Evolutionary conservation across 441 rosid genomes (phyloP), one percentile per base, ranked within the genome.

Genomic region (Populus hybrid): DNA sequence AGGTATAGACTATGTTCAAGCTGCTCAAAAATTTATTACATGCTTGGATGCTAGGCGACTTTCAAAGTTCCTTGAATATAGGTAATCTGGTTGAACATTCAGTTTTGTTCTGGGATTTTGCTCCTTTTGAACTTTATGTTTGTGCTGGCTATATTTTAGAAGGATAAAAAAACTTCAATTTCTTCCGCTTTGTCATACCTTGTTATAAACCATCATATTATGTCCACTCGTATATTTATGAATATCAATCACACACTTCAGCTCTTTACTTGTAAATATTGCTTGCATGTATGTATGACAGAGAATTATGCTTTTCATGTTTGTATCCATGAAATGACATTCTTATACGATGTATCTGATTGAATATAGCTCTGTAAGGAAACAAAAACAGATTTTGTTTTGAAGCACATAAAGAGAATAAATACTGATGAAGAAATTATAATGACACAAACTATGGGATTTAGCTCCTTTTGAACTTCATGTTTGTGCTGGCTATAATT

Each of bases 31-130:
- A 81, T 97, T 87, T 73, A 97, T 97, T 30, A 92, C 98, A 12
- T 98, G 99, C 78, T 86, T 97, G 88, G 99, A 97, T 83, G 99
- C 99, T 32, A 92, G 99, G 81, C 88, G 97, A 70, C 88, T 97
- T 73, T 79, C 99, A 28, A 97, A 95, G 84, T 83, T 84, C 59
- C 84, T 92, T 28, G 98, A 97, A 69, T 84, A 87, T 32, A 95
- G 99, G 99, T 95, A 87, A 76, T 63, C 50, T 10, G n/a, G 46
- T 32, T 68, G 10, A 66, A 64, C 54, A 24, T 24, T 67, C 21
- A 34, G 26, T 73, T 61, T n/a, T 6, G 34, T 24, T 46, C 8
- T 28, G 20, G 72, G 12, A 4, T 23, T 67, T 75, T 2, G 16
- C 34, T 18, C 30, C 34, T 67, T 46, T 57, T 4, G 18, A 28